These are phyloP conservation scores for Ustulina deusta DNA, from an alignment of 2,329 filamentous ascomycete genomes.

Conservation along the genomic window DNA sequence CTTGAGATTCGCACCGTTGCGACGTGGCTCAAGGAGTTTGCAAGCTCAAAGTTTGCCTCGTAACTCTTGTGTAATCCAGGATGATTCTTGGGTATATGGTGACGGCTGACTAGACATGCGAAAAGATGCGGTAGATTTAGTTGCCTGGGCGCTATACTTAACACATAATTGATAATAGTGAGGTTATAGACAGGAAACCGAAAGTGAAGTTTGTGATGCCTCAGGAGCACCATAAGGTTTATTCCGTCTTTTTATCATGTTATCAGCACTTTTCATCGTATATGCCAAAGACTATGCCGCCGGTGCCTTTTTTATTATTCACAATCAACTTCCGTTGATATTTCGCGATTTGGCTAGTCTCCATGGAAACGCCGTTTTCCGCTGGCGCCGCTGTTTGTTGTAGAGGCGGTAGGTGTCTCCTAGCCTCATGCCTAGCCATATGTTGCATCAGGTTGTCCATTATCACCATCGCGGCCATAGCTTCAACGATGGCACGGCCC, in stretches of 20 bases:
- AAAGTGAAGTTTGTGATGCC: background rate
- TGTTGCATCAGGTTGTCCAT: slow-evolving; percentile 90
- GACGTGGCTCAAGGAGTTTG: slow-evolving; percentile 56
- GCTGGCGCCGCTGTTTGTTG: slow-evolving; percentile 49
- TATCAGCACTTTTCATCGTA: slow-evolving; percentile 2
- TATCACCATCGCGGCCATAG: slow-evolving; percentile 88
- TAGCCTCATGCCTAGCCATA: slow-evolving; percentile 68
- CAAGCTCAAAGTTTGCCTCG: slow-evolving; percentile 4
- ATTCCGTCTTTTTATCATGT: background rate
- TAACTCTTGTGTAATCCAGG: slow-evolving; percentile 9
- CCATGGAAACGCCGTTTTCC: slow-evolving; percentile 50
- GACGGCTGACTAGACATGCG: background rate
- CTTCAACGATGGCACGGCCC: slow-evolving; percentile 91
- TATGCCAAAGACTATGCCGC: background rate
- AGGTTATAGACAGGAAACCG: background rate
- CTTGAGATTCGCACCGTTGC: slow-evolving; percentile 55
- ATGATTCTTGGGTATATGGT: background rate
- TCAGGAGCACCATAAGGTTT: background rate
- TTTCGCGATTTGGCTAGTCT: slow-evolving; percentile 27
- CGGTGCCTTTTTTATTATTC: background rate
- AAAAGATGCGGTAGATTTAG: background rate
- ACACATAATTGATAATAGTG: background rate
- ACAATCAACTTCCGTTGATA: slow-evolving; percentile 24
- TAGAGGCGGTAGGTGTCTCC: slow-evolving; percentile 59
- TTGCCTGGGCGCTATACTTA: background rate